A percentile compares a stretch with the other conserved stretches of the same genome.
These are phyloP conservation scores for Solanum virginianum DNA, from an alignment of 257 asterid species.

Conservation along the genomic window DNA sequence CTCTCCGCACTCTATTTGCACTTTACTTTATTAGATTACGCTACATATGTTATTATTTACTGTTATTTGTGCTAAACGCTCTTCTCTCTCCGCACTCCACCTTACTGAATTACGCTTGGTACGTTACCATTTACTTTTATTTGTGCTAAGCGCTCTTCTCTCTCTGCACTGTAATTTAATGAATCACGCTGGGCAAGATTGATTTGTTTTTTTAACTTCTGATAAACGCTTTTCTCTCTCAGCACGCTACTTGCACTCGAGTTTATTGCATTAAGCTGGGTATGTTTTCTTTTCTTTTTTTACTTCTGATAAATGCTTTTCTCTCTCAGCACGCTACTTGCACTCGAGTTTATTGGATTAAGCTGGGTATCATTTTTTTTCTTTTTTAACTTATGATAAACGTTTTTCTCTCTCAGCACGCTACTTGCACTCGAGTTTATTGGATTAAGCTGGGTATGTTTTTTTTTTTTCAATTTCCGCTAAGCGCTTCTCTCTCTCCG, in stretches of 20 bases:
- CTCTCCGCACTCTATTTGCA: no score
- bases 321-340: neutral
- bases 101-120: neutral
- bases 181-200: neutral
- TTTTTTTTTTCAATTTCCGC: neutral
- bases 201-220: no score
- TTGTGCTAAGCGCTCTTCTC: neutral
- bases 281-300: no score
- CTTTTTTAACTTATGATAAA: neutral
- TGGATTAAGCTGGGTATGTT: neutral
- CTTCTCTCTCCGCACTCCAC: neutral
- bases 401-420: neutral
- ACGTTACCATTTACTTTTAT: neutral
- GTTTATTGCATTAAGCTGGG: no score
- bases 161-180: neutral
- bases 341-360: neutral
- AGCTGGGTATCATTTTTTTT: neutral
- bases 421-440: neutral
- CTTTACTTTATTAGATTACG: neutral
- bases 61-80: neutral
- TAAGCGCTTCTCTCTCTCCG: neutral
- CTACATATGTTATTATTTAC: neutral
- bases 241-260: neutral
- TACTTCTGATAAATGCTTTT: neutral
- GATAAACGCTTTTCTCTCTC: neutral